Percentiles rank a stretch among this genome's conserved stretches.
Evolutionary conservation across 306 rosid genomes (phyloP).

Genomic region (Mucuna pruriens): DNA sequence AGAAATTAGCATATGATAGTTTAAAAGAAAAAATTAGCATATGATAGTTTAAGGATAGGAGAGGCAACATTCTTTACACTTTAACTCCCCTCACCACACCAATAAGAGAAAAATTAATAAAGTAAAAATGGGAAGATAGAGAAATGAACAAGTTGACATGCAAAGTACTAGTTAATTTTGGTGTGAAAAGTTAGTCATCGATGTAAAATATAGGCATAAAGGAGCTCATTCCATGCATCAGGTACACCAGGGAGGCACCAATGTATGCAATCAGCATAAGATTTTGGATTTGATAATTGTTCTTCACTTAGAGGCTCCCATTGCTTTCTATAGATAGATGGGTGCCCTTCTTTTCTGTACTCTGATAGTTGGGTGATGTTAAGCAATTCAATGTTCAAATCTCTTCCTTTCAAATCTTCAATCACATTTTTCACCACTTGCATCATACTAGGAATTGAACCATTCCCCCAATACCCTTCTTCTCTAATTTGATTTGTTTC

Average conservation of each 20-base stretch:
- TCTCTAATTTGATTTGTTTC: slow-evolving; percentile 57
- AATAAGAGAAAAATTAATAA: background rate
- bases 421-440: slow-evolving; percentile 60
- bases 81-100: slow-evolving; percentile 1
- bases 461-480: slow-evolving; percentile 69
- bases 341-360: slow-evolving; percentile 85
- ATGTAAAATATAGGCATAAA: slow-evolving; percentile 62
- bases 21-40: background rate
- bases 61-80: slow-evolving; percentile 29
- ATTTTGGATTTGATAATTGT: slow-evolving; percentile 58
- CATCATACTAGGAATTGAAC: slow-evolving; percentile 71
- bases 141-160: slow-evolving; percentile 9
- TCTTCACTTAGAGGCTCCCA: slow-evolving; percentile 71
- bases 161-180: background rate
- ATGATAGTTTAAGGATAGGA: slow-evolving; percentile 35
- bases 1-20: too few species aligned
- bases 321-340: slow-evolving; percentile 86
- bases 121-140: background rate
- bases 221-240: slow-evolving; percentile 85
- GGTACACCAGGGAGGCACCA: slow-evolving; percentile 98
- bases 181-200: slow-evolving; percentile 32
- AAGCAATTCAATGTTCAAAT: slow-evolving; percentile 63
- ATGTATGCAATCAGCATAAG: slow-evolving; percentile 88
- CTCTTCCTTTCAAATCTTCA: slow-evolving; percentile 63
- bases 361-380: slow-evolving; percentile 91